These are phyloP conservation scores for Chrysanthemum lavandulifolium DNA, from an alignment of 129 eudicot species.

Conservation along the genomic window DNA sequence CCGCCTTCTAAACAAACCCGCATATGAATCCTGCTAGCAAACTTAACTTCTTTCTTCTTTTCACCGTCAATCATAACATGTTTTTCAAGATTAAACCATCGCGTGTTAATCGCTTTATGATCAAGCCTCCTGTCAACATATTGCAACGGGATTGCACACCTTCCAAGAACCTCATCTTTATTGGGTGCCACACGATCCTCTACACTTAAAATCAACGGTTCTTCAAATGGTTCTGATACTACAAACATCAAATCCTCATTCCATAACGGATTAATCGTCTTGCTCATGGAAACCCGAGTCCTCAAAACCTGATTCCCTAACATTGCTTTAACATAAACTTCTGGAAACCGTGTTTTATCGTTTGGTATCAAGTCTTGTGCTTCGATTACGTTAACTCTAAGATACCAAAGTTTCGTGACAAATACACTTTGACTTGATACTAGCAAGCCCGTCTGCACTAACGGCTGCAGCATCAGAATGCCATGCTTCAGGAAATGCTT, in stretches of 20 bases:
- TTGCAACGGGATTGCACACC: conserved; percentile 36
- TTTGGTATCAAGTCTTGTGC: conserved; percentile 42
- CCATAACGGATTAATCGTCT: conserved; percentile 44
- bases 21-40: conserved; percentile 46
- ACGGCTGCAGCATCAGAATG: conserved; percentile 45
- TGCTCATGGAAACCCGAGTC: conserved; percentile 33
- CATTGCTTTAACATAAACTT: conserved; percentile 43
- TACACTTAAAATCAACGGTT: conserved; percentile 41
- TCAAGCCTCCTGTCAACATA: conserved; percentile 41
- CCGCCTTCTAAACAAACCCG: conserved; percentile 56
- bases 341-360: conserved; percentile 33
- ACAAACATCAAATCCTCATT: conserved; percentile 60
- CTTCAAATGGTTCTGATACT: conserved; percentile 57
- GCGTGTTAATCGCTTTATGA: conserved; percentile 32
- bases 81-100: conserved; percentile 51
- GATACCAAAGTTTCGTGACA: conserved; percentile 59
- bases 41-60: conserved; percentile 38
- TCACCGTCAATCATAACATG: conserved; percentile 33
- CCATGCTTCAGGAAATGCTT: conserved; percentile 48
- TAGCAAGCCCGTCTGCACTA: conserved; percentile 35
- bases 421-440: conserved; percentile 46
- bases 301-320: conserved; percentile 44
- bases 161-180: conserved; percentile 47
- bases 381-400: conserved; percentile 50
- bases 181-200: conserved; percentile 45